phyloP scores from a whole-genome alignment of 331 rosid species.

The Saraca asoca region DNA sequence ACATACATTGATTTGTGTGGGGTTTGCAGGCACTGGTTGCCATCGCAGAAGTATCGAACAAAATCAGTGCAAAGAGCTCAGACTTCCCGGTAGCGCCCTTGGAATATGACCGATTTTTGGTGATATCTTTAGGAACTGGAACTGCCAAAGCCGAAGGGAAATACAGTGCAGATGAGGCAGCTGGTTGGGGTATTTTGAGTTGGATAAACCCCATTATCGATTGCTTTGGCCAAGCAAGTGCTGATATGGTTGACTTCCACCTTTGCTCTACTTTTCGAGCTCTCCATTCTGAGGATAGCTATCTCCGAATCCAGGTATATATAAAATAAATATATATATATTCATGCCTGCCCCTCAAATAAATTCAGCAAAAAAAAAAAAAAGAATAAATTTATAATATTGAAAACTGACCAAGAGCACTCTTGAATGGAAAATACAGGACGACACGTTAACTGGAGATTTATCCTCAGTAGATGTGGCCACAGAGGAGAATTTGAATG shows the following conservation, averaged over 20 bases:
- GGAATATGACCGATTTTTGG: conserved; percentile 47
- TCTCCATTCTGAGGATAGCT: conserved; percentile 38
- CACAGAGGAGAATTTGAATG: no score
- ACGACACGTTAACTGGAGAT: no score
- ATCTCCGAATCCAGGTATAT: conserved; percentile 55
- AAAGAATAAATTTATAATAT: no score
- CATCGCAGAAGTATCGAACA: conserved; percentile 46
- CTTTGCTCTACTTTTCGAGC: conserved; percentile 47
- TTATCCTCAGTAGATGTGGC: no score
- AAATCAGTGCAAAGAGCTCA: conserved; percentile 30
- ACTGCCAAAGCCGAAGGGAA: conserved; percentile 41
- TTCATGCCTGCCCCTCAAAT: no score
- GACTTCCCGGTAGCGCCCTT: conserved; percentile 42
- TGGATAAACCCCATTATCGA: conserved; percentile 61
- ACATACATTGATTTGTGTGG: neutral
- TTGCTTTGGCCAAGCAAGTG: conserved; percentile 41
- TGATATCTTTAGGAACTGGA: conserved; percentile 59
- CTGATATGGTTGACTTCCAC: conserved; percentile 54
- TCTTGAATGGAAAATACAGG: no score
- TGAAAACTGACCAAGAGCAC: no score
- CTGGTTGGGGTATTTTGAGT: conserved; percentile 51
- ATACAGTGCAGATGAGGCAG: conserved; percentile 43
- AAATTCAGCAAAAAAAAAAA: no score
- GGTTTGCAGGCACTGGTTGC: conserved; percentile 49
- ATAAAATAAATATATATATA: no score